Percentiles rank a stretch among this genome's conserved stretches.
Conservation (phyloP, 2,329 filamentous ascomycete genomes). For the Penicillium sp. region DNA sequence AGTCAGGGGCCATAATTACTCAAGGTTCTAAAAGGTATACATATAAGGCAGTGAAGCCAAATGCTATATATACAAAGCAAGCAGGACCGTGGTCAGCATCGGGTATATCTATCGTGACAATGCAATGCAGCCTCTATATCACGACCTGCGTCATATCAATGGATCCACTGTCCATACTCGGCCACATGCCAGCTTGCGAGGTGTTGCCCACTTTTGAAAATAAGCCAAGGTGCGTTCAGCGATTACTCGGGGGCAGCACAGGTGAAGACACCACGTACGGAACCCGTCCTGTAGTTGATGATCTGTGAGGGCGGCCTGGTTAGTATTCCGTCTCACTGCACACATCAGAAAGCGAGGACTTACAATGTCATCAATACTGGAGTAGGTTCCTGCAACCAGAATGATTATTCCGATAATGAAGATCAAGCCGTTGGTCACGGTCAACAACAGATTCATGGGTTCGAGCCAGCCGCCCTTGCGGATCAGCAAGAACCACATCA, state of each 20-base stretch:
- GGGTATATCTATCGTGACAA: conserved; percentile 8
- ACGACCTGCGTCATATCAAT: conserved; percentile 3
- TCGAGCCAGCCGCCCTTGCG: conserved; percentile 25
- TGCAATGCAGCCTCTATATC: conserved; percentile 6
- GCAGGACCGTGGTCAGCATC: neutral
- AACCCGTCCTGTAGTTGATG: conserved; percentile 62
- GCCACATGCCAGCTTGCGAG: neutral
- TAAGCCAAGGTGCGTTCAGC: neutral
- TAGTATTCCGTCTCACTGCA: neutral
- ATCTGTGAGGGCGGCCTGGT: conserved; percentile 38
- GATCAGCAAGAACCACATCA: conserved; percentile 32
- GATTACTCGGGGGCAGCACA: conserved; percentile 47
- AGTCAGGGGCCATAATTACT: neutral
- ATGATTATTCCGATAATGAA: conserved; percentile 72
- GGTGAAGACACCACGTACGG: conserved; percentile 67
- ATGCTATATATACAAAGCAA: conserved; percentile 10
- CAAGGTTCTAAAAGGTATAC: neutral
- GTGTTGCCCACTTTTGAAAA: neutral
- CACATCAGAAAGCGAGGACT: conserved; percentile 14
- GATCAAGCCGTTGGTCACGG: conserved; percentile 63
- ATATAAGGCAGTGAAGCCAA: neutral
- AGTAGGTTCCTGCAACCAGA: conserved; percentile 74
- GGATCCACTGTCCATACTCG: neutral
- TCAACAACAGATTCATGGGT: conserved; percentile 51
- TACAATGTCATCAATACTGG: conserved; percentile 45